A percentile compares a stretch with the other conserved stretches of the same genome.
Conservation (phyloP, 2,329 filamentous ascomycete species). For the Fusarium sambucinum region DNA sequence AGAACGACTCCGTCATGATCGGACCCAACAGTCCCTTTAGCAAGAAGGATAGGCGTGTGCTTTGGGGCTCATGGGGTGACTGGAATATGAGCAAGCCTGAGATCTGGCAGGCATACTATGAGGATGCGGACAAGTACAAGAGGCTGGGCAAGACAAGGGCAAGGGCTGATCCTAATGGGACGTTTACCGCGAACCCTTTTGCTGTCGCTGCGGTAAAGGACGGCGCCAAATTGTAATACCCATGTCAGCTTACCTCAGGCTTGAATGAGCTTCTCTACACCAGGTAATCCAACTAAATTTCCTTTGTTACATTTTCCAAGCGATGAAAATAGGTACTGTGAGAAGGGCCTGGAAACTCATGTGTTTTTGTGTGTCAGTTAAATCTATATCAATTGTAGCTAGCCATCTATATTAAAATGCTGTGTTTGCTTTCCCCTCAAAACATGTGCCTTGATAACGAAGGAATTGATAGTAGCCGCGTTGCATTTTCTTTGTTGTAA, state of each 20-base stretch:
- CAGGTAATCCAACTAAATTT: not conserved
- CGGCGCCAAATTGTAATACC: not conserved
- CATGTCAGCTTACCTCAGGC: not conserved
- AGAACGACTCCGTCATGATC: slow-evolving; percentile 54
- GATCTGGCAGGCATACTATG: slow-evolving; percentile 54
- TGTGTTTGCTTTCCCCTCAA: not conserved
- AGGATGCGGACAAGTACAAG: slow-evolving; percentile 52
- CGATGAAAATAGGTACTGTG: too few species aligned
- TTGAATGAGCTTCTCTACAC: not conserved
- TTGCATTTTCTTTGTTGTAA: not conserved
- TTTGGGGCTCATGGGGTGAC: slow-evolving; percentile 57
- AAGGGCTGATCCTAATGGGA: slow-evolving; percentile 52
- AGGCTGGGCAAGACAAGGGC: slow-evolving; percentile 48
- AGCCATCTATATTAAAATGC: not conserved
- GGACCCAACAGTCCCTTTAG: slow-evolving; percentile 52
- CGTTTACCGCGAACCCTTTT: slow-evolving; percentile 55
- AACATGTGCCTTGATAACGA: not conserved
- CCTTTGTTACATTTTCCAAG: not conserved
- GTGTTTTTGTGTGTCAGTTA: too few species aligned
- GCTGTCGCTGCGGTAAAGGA: slow-evolving; percentile 28
- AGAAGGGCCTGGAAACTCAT: too few species aligned
- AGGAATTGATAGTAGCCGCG: too few species aligned
- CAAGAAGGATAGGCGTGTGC: slow-evolving; percentile 53
- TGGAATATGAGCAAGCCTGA: slow-evolving; percentile 50
- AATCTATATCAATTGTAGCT: too few species aligned